Conservation (phyloP, 495 filamentous ascomycete species). For the Podospora tetraspora region DNA sequence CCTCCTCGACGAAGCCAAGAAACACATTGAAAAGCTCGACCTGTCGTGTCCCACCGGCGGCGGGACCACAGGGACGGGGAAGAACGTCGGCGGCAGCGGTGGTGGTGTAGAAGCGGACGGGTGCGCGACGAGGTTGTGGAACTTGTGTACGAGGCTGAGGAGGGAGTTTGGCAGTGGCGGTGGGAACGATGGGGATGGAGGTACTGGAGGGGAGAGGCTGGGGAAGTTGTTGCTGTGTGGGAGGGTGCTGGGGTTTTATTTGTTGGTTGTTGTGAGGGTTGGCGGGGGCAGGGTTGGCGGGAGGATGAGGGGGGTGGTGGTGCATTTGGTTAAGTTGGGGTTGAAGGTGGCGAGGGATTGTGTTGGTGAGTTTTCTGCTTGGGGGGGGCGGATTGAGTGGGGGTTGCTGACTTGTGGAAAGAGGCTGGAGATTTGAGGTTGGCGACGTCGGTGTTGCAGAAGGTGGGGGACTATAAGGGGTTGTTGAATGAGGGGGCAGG, state of each 20-base stretch:
- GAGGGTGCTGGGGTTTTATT: slow-evolving; percentile 62
- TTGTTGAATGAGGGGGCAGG: slow-evolving; percentile 40
- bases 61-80: background rate
- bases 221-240: slow-evolving; percentile 35
- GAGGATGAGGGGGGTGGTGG: slow-evolving; percentile 31
- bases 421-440: slow-evolving; percentile 51
- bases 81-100: slow-evolving; percentile 1
- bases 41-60: slow-evolving; percentile 11
- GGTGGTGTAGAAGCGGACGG: slow-evolving; percentile 42
- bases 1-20: slow-evolving; percentile 37
- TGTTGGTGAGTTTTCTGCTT: slow-evolving; percentile 48
- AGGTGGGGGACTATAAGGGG: slow-evolving; percentile 59
- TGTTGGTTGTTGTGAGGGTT: slow-evolving; percentile 56
- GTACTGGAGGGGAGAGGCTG: slow-evolving; percentile 1
- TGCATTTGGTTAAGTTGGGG: slow-evolving; percentile 59
- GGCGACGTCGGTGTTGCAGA: slow-evolving; percentile 55
- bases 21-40: slow-evolving; percentile 30
- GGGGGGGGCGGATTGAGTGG: background rate
- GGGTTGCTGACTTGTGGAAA: slow-evolving; percentile 19
- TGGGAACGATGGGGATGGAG: background rate
- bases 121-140: slow-evolving; percentile 59
- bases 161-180: slow-evolving; percentile 19
- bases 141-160: slow-evolving; percentile 53
- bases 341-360: slow-evolving; percentile 62
- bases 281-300: slow-evolving; percentile 11